Base-by-base conservation (phyloP, 768 basidiomycete genomes). In the Paxillus ammoniavirescens region DNA sequence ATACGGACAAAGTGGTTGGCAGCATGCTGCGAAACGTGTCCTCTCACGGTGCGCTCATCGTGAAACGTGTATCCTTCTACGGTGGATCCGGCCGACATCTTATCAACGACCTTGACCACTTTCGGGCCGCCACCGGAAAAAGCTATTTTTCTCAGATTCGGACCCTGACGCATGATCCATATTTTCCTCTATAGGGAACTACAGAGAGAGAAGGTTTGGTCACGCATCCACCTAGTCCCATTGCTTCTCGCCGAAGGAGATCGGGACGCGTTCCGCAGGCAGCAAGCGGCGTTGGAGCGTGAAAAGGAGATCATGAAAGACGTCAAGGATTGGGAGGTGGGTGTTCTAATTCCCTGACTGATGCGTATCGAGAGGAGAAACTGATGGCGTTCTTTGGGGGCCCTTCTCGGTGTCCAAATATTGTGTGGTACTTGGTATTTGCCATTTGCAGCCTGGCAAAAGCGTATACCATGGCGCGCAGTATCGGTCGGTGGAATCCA, bases 241-340 rank as follows among this genome's bases (percentile, higher is more conserved):
- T 70, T 98, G 53, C 79, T 99, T 43, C 78, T 95, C 61, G 96
- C 96, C 37, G 96, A 99, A 70, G 86, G 86, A 4, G 96, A 99
- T 75, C 87, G 97, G 51, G 93, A 95, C 69, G 77, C 80, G 52
- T 93, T 91, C 76, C 80, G 92, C 55, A 82, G 91, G 37, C 75
- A 86, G 64, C 82, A 86, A 65, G 93, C 91, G n/a, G 84, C 84
- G 46, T 47, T 87, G 50, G 86, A 75, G 26, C 73, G 92, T 43
- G 97, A 98, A 73, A 79, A 77, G 73, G 89, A 84, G 73, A 92
- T 98, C 65, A 98, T 98, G 96, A 91, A 89, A 73, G 89, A 93
- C 62, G 93, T 98, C 47, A 79, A 80, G 52, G 91, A 84, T 37
- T 98, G 95, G 95, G 85, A 91, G 91, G 94, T 97, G 72, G 69